phyloP scores from a whole-genome alignment of 106 monocot genomes.

The Dendrobium officinale region DNA sequence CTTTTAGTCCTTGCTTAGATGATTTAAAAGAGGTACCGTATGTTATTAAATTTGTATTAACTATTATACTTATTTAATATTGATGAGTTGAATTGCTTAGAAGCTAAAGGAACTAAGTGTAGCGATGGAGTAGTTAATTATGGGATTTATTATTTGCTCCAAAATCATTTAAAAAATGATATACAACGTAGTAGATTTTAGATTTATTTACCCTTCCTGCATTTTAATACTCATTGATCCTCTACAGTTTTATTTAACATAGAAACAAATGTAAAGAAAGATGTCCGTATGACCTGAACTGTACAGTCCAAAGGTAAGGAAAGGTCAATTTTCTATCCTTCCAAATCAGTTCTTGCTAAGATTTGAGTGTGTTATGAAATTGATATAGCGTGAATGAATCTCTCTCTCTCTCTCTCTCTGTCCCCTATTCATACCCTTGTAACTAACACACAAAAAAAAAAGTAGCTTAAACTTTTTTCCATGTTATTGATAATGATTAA shows the following conservation, averaged over 20 bases:
- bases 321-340: background rate
- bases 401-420: background rate
- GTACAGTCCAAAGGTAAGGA: background rate
- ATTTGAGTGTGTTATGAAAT: background rate
- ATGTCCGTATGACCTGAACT: background rate
- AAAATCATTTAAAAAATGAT: background rate
- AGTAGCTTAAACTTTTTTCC: background rate
- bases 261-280: background rate
- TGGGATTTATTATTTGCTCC: background rate
- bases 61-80: background rate
- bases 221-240: background rate
- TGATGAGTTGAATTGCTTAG: background rate
- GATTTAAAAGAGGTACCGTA: background rate
- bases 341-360: background rate
- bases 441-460: background rate
- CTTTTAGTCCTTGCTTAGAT: background rate
- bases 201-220: background rate
- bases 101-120: background rate
- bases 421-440: background rate
- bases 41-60: background rate
- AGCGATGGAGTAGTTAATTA: background rate
- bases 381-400: background rate
- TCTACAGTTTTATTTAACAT: background rate
- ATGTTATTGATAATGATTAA: background rate
- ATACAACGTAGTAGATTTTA: background rate